Conservation (phyloP, 75 land plant genomes). For the Cryptomeria japonica region DNA sequence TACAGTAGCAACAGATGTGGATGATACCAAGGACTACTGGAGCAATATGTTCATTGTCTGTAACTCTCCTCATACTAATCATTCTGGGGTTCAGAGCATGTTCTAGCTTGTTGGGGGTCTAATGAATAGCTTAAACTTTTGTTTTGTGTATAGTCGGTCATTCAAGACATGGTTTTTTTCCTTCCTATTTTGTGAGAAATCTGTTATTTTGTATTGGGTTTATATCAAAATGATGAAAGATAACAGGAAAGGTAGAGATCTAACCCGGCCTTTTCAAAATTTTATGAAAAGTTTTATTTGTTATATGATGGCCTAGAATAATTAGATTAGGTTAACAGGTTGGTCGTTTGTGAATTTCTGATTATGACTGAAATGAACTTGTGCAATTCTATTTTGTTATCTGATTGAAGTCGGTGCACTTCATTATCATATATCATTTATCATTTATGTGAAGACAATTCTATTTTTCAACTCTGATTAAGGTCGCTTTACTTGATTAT, state of each 20-base stretch:
- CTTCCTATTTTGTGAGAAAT: neutral
- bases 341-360: neutral
- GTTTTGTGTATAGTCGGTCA: neutral
- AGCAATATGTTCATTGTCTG: slow-evolving; percentile 8
- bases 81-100: neutral
- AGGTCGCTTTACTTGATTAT: too few species aligned
- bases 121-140: neutral
- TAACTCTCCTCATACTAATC: neutral
- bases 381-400: neutral
- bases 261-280: neutral
- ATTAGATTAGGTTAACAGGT: neutral
- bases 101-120: neutral
- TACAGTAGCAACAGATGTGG: neutral
- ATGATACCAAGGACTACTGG: slow-evolving; percentile 5
- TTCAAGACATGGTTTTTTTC: neutral
- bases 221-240: too few species aligned
- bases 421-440: too few species aligned
- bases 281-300: neutral
- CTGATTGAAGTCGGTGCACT: neutral
- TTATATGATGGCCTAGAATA: neutral
- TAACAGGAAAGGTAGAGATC: neutral
- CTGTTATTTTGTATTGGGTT: neutral
- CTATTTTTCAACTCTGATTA: too few species aligned
- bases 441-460: too few species aligned
- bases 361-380: neutral